These are phyloP conservation scores for Bruguiera hainesii DNA, from an alignment of 441 rosid species.

Conservation along the genomic window DNA sequence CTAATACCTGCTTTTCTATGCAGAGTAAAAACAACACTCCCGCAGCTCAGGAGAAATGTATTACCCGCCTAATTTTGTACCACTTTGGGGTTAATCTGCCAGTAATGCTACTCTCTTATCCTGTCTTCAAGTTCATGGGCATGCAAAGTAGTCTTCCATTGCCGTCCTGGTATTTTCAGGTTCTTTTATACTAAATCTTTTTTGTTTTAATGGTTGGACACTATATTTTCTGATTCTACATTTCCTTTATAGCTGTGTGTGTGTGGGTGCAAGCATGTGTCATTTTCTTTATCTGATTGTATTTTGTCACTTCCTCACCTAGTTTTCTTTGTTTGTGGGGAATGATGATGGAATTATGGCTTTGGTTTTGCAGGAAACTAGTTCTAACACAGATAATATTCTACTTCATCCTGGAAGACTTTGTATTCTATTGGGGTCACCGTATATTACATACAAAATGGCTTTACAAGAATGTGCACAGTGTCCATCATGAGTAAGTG, in stretches of 20 bases:
- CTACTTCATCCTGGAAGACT: conserved; percentile 96
- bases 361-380: conserved; percentile 66
- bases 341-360: conserved; percentile 11
- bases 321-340: conserved; percentile 2
- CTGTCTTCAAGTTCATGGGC: conserved; percentile 92
- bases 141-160: conserved; percentile 85
- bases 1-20: conserved; percentile 11
- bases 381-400: conserved; percentile 66
- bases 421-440: conserved; percentile 98
- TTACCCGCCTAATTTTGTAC: conserved; percentile 68
- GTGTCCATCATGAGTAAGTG: conserved; percentile 98
- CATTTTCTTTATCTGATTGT: not conserved
- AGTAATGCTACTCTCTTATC: conserved; percentile 81
- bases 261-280: no score
- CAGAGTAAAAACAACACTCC: conserved; percentile 88
- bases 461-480: conserved; percentile 94
- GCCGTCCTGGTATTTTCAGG: conserved; percentile 99
- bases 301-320: not conserved
- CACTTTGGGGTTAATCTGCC: conserved; percentile 92
- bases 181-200: conserved; percentile 58
- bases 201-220: conserved; percentile 28
- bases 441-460: conserved; percentile 85
- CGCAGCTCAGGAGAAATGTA: conserved; percentile 96
- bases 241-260: not conserved
- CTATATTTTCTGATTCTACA: conserved; percentile 19